Evolutionary conservation across 2,329 filamentous ascomycete genomes (phyloP).

Genomic region (Diaporthe citriasiana): DNA sequence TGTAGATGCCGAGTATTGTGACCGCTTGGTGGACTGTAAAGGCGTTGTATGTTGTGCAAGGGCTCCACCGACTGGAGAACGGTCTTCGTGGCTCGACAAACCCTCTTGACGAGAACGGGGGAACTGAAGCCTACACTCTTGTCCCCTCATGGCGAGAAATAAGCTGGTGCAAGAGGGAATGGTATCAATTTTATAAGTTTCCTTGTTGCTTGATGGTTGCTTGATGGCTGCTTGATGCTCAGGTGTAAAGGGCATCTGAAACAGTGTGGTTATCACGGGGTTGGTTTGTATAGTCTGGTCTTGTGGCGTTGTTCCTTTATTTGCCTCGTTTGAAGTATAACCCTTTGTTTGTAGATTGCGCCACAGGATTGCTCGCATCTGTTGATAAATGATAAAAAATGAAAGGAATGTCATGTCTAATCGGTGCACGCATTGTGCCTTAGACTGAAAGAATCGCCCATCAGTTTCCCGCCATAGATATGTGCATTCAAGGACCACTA

Average conservation of each 20-base stretch:
- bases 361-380: neutral
- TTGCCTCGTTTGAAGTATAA: neutral
- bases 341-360: neutral
- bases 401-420: neutral
- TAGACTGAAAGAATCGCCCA: too few species aligned
- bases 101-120: neutral
- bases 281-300: neutral
- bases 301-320: neutral
- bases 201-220: neutral
- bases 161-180: neutral
- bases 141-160: neutral
- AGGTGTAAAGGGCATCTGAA: neutral
- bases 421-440: neutral
- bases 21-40: too few species aligned
- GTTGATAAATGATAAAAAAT: neutral
- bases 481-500: too few species aligned
- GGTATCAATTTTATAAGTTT: neutral
- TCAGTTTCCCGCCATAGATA: too few species aligned
- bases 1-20: too few species aligned
- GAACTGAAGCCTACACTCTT: neutral
- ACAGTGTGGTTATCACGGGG: neutral
- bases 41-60: neutral
- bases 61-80: neutral
- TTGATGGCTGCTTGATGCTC: conserved; percentile 4
- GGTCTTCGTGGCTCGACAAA: neutral